phyloP scores from a whole-genome alignment of 148 eudicot species.

The Chenopodium suecicum region DNA sequence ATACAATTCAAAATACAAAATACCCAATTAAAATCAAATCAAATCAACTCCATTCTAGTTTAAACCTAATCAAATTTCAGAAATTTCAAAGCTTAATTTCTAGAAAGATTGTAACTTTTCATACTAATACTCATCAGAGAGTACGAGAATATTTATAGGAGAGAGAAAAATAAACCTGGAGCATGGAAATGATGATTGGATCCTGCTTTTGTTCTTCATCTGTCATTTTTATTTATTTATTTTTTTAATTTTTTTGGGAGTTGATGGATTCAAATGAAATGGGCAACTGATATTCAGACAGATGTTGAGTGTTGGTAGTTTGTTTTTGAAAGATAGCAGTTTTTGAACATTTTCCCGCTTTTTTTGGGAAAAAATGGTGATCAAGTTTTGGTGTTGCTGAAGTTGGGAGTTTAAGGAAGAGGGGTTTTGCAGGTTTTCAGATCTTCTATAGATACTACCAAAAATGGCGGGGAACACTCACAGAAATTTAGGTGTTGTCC shows the following conservation, averaged over 20 bases:
- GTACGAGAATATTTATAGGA: constrained; percentile 9
- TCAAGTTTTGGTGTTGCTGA: neutral
- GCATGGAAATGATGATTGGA: constrained; percentile 31
- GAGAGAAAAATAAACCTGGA: constrained; percentile 37
- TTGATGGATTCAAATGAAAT: constrained; percentile 10
- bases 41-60: neutral
- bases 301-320: neutral
- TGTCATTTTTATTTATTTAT: constrained; percentile 17
- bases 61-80: neutral
- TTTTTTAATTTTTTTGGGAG: neutral
- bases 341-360: neutral
- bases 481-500: too few relatives aligned
- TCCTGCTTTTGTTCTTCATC: constrained; percentile 41
- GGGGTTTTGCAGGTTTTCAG: neutral
- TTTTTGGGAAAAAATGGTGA: neutral
- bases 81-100: constrained; percentile 29
- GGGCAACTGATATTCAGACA: constrained; percentile 16
- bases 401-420: neutral
- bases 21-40: constrained; percentile 14
- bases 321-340: neutral
- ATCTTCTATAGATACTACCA: neutral
- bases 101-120: neutral
- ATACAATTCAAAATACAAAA: constrained; percentile 7
- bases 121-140: neutral
- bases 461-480: neutral